Evolutionary conservation across 306 rosid species (phyloP).

Genomic region (Fragaria nilgerrensis): DNA sequence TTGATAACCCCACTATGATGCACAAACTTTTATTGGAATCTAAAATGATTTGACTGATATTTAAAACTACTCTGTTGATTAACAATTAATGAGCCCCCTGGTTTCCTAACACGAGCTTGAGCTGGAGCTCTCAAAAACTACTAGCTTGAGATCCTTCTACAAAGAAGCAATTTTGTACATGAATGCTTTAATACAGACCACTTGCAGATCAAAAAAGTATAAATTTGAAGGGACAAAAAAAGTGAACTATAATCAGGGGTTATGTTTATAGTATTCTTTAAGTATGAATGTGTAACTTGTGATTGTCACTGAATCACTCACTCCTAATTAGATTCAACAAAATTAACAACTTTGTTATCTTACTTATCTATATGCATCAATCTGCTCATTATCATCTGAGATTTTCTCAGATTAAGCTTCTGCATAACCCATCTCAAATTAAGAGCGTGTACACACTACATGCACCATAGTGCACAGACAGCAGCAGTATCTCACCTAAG

Average conservation of each 20-base stretch:
- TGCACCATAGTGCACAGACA: neutral
- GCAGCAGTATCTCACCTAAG: neutral
- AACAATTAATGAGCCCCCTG: neutral
- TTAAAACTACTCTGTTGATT: neutral
- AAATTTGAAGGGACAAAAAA: neutral
- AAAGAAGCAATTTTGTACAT: neutral
- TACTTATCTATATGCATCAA: neutral
- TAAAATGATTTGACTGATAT: neutral
- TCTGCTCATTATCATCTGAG: neutral
- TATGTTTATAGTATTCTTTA: neutral
- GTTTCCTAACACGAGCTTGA: neutral
- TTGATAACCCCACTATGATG: neutral
- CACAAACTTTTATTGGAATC: neutral
- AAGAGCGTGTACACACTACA: neutral
- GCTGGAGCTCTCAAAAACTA: neutral
- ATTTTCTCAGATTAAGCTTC: neutral
- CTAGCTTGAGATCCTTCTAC: neutral
- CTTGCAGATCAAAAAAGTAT: neutral
- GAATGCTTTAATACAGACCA: neutral
- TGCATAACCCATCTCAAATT: neutral
- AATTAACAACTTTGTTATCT: neutral
- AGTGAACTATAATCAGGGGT: neutral
- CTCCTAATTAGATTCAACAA: neutral
- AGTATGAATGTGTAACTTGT: neutral
- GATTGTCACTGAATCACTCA: neutral